Evolutionary conservation across 257 asterid genomes (phyloP), one percentile per base, ranked within the genome.

Genomic region (Nicotiana sylvestris): DNA sequence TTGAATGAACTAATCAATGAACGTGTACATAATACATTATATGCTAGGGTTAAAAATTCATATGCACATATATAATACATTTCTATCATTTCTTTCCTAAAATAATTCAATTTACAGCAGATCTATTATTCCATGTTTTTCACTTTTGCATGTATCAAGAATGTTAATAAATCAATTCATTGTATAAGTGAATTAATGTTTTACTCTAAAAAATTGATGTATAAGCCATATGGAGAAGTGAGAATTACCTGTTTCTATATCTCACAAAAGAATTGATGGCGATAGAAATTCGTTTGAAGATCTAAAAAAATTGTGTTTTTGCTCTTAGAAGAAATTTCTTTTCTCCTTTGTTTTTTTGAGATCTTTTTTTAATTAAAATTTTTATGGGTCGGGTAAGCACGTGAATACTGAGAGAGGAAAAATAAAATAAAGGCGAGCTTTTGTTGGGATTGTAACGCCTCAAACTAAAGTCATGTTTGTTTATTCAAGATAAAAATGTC

Each of bases 171-270:
- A 49, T 49, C 62, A 49, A 49, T 74, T 74, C 64, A 74, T 49
- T 46, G 25, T 16, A 25, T 27, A 27, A 21, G 8, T 74, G 76
- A 3, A 33, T 74, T 74, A 29, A 15, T 74, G n/a, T 53, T 49
- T 76, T 27, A 1, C n/a, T 15, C 62, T 29, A 74, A 51, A 74
- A 72, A 37, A 72, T 9, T 74, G 15, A 74, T 27, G 62, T 9
- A 74, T 27, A 49, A 49, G 4, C 11, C 35, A 27, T 13, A 51
- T 29, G 43, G 13, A 25, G 39, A 51, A 76, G 16, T 25, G 29
- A 74, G 9, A 76, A 76, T 51, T 76, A 76, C 80, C 80, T 76
- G 80, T 43, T 69, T 64, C 35, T 70, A 37, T 37, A 70, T 74
- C 80, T 51, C 62, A 17, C 64, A 76, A 51, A 51, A 58, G 53